These are phyloP conservation scores for Oryza australiensis DNA, from an alignment of 176 grass and related monocot genomes.

Conservation along the genomic window DNA sequence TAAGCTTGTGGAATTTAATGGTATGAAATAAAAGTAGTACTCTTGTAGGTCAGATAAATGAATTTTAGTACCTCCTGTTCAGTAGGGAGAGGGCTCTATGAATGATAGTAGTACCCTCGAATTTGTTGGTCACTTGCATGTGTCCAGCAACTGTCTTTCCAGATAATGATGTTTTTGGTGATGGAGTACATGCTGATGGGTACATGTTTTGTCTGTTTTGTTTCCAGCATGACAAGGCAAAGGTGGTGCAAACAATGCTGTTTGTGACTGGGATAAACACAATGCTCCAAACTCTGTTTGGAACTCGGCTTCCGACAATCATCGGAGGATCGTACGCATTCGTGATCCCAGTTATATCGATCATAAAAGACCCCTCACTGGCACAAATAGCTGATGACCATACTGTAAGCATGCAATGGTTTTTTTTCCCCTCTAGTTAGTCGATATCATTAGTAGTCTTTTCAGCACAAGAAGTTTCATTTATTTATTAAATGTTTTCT, in stretches of 20 bases:
- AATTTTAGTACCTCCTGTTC: slow-evolving; percentile 1
- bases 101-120: not conserved
- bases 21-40: not conserved
- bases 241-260: slow-evolving; percentile 75
- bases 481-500: not conserved
- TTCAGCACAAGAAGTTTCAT: not conserved
- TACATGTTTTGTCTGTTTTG: slow-evolving; percentile 31
- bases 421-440: not conserved
- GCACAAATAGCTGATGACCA: slow-evolving; percentile 55
- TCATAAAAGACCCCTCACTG: slow-evolving; percentile 71
- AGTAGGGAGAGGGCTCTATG: not conserved
- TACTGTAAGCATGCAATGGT: slow-evolving; percentile 43
- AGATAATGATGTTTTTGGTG: slow-evolving; percentile 8
- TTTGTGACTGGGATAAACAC: slow-evolving; percentile 89
- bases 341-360: slow-evolving; percentile 64
- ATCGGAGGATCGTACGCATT: slow-evolving; percentile 82
- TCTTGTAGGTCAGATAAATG: not conserved
- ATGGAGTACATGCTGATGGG: slow-evolving; percentile 10
- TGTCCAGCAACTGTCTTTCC: not conserved
- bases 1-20: not conserved
- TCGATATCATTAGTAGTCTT: not conserved
- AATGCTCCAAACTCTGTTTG: slow-evolving; percentile 76
- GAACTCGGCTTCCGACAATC: slow-evolving; percentile 71
- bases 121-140: not conserved
- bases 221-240: slow-evolving; percentile 68